Evolutionary conservation across 257 asterid genomes (phyloP).

Genomic region (Scutellaria barbata): DNA sequence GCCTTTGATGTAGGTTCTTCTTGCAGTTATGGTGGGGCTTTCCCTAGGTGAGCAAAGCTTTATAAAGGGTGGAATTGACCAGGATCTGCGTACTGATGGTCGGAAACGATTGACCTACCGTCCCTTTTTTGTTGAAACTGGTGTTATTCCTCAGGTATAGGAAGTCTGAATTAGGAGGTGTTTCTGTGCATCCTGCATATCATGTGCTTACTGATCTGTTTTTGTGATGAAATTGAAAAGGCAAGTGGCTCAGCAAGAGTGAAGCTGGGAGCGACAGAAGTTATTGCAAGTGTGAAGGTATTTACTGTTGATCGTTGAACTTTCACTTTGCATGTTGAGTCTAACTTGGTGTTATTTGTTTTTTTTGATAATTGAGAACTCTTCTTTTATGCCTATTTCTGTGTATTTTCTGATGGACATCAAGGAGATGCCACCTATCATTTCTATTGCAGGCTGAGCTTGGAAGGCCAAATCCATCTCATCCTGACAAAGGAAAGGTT

Average conservation of each 20-base stretch:
- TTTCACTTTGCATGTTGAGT: constrained; percentile 21
- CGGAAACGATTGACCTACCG: constrained; percentile 68
- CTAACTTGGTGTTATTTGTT: constrained; percentile 20
- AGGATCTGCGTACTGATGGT: constrained; percentile 86
- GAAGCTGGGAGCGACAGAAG: constrained; percentile 87
- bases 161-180: neutral
- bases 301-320: neutral
- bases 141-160: constrained; percentile 84
- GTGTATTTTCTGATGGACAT: constrained; percentile 9
- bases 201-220: constrained; percentile 20
- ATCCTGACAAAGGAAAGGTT: constrained; percentile 85
- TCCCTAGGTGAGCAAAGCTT: constrained; percentile 73
- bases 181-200: neutral
- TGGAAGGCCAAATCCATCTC: constrained; percentile 71
- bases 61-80: constrained; percentile 86
- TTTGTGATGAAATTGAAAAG: constrained; percentile 45
- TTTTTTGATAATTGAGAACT: neutral
- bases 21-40: constrained; percentile 77
- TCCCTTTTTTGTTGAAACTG: constrained; percentile 75
- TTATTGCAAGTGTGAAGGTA: constrained; percentile 91
- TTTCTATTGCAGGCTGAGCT: constrained; percentile 78
- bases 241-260: constrained; percentile 97
- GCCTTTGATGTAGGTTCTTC: constrained; percentile 13
- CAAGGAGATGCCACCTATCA: constrained; percentile 7
- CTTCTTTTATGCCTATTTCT: constrained; percentile 6